Evolutionary conservation across 306 rosid species (phyloP).

Genomic region (Macrotyloma uniflorum): DNA sequence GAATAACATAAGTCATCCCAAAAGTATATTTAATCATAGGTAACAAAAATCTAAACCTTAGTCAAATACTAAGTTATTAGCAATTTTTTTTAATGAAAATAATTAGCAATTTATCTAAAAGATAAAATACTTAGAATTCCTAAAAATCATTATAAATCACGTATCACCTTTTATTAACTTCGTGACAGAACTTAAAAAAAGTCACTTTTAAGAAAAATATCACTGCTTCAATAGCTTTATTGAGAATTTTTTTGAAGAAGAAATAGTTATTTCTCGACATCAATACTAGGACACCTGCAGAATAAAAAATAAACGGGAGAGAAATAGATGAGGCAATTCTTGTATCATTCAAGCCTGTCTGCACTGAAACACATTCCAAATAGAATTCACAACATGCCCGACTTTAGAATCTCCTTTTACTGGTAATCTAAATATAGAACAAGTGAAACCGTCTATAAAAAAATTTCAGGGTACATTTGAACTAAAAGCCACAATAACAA

Average conservation of each 20-base stretch:
- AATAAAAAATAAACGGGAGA: neutral
- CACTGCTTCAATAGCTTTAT: neutral
- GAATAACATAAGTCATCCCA: too few species aligned
- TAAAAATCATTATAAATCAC: too few species aligned
- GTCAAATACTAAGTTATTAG: too few species aligned
- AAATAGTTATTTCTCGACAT: neutral
- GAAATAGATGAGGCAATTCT: neutral
- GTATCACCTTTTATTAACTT: too few species aligned
- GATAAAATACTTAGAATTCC: too few species aligned
- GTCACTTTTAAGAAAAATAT: neutral
- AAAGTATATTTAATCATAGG: too few species aligned
- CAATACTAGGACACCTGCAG: neutral
- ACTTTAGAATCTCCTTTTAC: conserved; percentile 16
- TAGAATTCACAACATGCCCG: conserved; percentile 25
- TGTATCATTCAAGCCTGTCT: conserved; percentile 1
- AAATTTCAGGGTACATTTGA: conserved; percentile 8
- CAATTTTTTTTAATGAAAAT: too few species aligned
- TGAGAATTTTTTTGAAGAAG: neutral
- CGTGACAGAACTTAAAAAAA: too few species aligned
- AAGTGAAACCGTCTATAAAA: neutral
- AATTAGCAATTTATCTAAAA: too few species aligned
- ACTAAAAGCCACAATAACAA: conserved; percentile 27
- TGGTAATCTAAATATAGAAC: conserved; percentile 29
- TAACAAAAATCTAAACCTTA: too few species aligned
- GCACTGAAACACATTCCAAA: conserved; percentile 19